Conservation (phyloP, 2,329 filamentous ascomycete species). For the Aulographum hederae region DNA sequence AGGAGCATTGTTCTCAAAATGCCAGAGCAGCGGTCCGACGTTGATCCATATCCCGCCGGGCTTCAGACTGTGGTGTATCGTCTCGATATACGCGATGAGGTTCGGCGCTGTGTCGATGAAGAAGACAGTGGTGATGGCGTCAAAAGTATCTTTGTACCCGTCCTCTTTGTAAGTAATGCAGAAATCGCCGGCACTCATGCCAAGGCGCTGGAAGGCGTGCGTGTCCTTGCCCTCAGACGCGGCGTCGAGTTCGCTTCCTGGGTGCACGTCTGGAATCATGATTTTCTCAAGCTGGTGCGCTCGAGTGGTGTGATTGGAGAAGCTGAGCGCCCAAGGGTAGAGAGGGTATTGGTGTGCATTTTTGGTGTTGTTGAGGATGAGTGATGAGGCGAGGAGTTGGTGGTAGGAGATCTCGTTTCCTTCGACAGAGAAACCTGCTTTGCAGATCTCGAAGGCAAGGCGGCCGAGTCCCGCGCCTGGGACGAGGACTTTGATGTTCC, state of each 20-base stretch:
- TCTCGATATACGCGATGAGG: constrained; percentile 72
- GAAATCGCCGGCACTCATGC: constrained; percentile 88
- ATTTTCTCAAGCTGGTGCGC: constrained; percentile 58
- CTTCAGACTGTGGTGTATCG: constrained; percentile 60
- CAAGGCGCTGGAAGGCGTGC: constrained; percentile 49
- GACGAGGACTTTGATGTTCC: constrained; percentile 50
- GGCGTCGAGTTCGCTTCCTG: constrained; percentile 15
- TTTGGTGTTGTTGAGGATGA: constrained; percentile 52
- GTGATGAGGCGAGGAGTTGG: constrained; percentile 70
- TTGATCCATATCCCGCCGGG: constrained; percentile 74
- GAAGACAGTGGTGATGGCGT: constrained; percentile 79
- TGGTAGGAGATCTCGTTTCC: constrained; percentile 95
- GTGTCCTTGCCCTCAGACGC: constrained; percentile 8
- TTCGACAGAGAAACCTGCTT: constrained; percentile 54
- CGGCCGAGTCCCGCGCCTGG: constrained; percentile 81
- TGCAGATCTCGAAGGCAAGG: constrained; percentile 72
- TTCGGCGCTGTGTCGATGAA: constrained; percentile 97
- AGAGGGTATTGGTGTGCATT: constrained; percentile 47
- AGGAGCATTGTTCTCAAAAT: constrained; percentile 64
- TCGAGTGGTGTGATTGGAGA: constrained; percentile 67
- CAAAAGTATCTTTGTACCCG: constrained; percentile 43
- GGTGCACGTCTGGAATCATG: constrained; percentile 55
- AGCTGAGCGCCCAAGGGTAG: constrained; percentile 71
- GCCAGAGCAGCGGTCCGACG: constrained; percentile 82
- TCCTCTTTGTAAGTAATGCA: constrained; percentile 61